Evolutionary conservation across 2,329 filamentous ascomycete species (phyloP), one percentile per base, ranked within the genome.

Genomic region (Neofusicoccum cordaticola): DNA sequence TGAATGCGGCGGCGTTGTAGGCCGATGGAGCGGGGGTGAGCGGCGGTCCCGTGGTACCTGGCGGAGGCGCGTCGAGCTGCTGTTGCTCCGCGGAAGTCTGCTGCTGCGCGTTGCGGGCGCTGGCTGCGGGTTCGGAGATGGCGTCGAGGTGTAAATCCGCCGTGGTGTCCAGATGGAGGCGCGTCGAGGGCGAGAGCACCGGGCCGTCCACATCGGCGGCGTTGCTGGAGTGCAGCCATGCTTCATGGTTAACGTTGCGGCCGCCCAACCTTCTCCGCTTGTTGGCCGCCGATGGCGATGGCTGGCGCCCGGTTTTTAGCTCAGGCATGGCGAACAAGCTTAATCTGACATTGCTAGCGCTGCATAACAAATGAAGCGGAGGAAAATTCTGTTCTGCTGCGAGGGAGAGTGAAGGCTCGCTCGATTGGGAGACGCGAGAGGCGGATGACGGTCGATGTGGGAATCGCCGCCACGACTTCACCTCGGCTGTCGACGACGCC

Each of bases 211-310:
- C 47, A 12, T 13, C 48, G 11, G 27, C 47, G 11, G 4, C 27
- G 22, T 22, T 31, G 47, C 7, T 34, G 31, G 13, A 17, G 12
- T 13, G 52, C 39, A 13, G 39, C 15, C 37, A 44, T 15, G 37
- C 37, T 22, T 60, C 56, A 19, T 19, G 13, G 42, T 60, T 45
- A 27, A 44, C 39, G 15, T 45, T 47, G 27, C 15, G 11, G n/a
- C 5, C 42, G 56, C 27, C 56, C 27, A 60, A 19, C 27, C 56
- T 35, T 39, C 56, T 60, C 41, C 56, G 56, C 42, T 48, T 60
- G 56, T 22, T 34, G 22, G 15, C 44, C 22, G 22, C 19, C 9
- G 56, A 12, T n/a, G 53, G 39, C 41, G 53, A 58, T 17, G 13
- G 53, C 7, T 15, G 39, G 39, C 39, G 53, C 41, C n/a, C 27